phyloP scores from a whole-genome alignment of 306 rosid species.

The Trifolium repens region DNA sequence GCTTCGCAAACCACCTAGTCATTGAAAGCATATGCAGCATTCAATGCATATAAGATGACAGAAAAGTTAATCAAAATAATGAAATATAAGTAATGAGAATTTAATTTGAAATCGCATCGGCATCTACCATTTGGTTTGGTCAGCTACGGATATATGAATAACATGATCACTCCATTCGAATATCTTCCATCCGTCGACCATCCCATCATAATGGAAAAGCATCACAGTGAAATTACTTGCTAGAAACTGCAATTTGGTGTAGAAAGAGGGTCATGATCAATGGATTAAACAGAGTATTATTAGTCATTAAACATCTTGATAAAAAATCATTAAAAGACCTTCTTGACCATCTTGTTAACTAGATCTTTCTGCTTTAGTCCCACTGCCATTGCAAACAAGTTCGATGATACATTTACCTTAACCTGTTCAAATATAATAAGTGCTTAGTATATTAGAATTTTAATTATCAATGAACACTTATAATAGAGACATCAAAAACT shows the following conservation, averaged over 20 bases:
- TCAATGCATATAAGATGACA: constrained; percentile 21
- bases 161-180: constrained; percentile 65
- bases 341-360: constrained; percentile 74
- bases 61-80: not conserved
- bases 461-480: too few relatives aligned
- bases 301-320: not conserved
- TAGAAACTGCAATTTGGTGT: constrained; percentile 61
- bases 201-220: constrained; percentile 91
- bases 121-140: constrained; percentile 84
- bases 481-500: not conserved
- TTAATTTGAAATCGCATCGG: constrained; percentile 8
- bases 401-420: constrained; percentile 44
- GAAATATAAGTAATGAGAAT: not conserved
- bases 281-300: constrained; percentile 15
- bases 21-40: constrained; percentile 38
- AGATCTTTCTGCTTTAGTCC: constrained; percentile 83
- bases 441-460: too few relatives aligned
- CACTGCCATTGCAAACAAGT: constrained; percentile 71
- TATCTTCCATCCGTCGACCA: constrained; percentile 68
- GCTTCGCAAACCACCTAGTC: constrained; percentile 97
- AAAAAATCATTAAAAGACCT: constrained; percentile 56
- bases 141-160: constrained; percentile 66
- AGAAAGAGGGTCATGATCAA: constrained; percentile 31
- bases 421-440: constrained; percentile 38
- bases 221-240: constrained; percentile 67